Percentiles rank a stretch among this genome's conserved stretches.
These are phyloP conservation scores for Mycena maculata DNA, from an alignment of 768 basidiomycete genomes.

Conservation along the genomic window DNA sequence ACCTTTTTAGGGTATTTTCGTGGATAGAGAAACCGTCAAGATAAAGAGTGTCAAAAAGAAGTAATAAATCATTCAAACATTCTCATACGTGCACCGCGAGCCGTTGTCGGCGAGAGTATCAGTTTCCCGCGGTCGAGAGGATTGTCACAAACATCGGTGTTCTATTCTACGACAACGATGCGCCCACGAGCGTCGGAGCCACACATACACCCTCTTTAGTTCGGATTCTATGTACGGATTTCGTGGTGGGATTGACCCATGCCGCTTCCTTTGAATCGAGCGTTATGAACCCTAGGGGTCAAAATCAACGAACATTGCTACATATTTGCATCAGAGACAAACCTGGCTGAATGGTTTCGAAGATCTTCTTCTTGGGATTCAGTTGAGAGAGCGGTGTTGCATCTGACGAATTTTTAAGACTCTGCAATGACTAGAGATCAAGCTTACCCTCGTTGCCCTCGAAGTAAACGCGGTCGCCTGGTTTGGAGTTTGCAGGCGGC, in stretches of 20 bases:
- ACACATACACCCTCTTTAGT: constrained; percentile 87
- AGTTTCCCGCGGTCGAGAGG: too few species aligned
- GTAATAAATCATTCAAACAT: constrained; percentile 56
- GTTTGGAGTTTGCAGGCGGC: constrained; percentile 86
- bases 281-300: constrained; percentile 80
- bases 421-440: neutral
- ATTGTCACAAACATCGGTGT: neutral
- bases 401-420: constrained; percentile 47
- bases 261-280: constrained; percentile 89
- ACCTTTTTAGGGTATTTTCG: constrained; percentile 82
- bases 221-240: constrained; percentile 84
- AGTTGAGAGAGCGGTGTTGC: constrained; percentile 81
- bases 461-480: constrained; percentile 95
- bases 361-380: constrained; percentile 99
- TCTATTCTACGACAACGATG: constrained; percentile 82
- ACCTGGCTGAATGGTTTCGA: constrained; percentile 96
- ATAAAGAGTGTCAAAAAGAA: constrained; percentile 97
- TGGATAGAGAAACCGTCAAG: constrained; percentile 92
- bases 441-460: constrained; percentile 85
- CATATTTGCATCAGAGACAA: constrained; percentile 9
- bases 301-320: neutral
- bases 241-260: constrained; percentile 89
- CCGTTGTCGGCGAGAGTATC: too few species aligned
- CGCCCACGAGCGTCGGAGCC: constrained; percentile 86
- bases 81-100: neutral